Evolutionary conservation across 2,329 filamentous ascomycete genomes (phyloP).

Genomic region (Pseudogymnoascus sp.): DNA sequence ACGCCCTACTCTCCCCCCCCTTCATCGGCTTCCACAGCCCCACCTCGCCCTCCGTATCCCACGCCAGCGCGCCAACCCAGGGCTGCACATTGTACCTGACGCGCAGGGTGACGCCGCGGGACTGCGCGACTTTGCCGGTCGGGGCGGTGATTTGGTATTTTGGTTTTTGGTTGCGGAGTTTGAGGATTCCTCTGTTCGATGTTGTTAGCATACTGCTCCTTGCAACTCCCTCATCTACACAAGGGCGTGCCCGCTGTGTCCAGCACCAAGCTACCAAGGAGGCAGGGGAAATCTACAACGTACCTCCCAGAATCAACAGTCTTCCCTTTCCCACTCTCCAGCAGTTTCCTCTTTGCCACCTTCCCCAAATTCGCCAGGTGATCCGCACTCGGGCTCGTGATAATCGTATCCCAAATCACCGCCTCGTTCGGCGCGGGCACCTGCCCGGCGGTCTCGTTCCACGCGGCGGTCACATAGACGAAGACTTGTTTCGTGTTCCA

Average conservation of each 20-base stretch:
- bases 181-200: constrained; percentile 58
- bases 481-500: constrained; percentile 99
- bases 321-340: constrained; percentile 51
- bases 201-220: constrained; percentile 13
- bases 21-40: constrained; percentile 57
- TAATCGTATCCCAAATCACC: constrained; percentile 94
- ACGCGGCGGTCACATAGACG: constrained; percentile 84
- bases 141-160: constrained; percentile 98
- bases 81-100: constrained; percentile 97
- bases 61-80: constrained; percentile 83
- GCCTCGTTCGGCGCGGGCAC: constrained; percentile 52
- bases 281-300: constrained; percentile 2
- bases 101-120: constrained; percentile 65
- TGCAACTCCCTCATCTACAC: constrained; percentile 11
- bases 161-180: constrained; percentile 74
- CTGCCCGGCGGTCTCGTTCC: constrained; percentile 33
- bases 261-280: neutral
- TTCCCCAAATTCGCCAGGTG: constrained; percentile 47
- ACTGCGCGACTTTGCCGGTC: constrained; percentile 65
- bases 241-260: neutral
- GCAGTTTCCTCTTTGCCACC: constrained; percentile 53
- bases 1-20: constrained; percentile 56
- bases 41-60: constrained; percentile 52
- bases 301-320: constrained; percentile 39
- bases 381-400: constrained; percentile 63